These are phyloP conservation scores for Paraconiothyrium sp. DNA, from an alignment of 2,329 filamentous ascomycete genomes.

Conservation along the genomic window DNA sequence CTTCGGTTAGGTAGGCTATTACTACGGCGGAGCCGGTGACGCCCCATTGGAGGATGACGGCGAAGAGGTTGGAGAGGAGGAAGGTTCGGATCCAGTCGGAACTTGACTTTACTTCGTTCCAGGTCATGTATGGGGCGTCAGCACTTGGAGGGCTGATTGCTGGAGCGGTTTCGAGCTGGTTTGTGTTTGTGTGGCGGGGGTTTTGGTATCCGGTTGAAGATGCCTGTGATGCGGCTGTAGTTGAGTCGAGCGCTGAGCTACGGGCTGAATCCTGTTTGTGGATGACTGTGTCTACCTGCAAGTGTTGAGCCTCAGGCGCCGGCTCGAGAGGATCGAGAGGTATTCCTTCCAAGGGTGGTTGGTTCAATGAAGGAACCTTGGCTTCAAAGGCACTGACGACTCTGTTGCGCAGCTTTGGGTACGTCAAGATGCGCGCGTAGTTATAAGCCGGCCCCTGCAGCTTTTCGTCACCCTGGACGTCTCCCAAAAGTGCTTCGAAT, in stretches of 20 bases:
- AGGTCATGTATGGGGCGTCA: neutral
- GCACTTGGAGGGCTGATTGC: neutral
- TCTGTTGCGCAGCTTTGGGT: constrained; percentile 2
- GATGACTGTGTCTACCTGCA: neutral
- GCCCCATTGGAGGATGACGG: constrained; percentile 3
- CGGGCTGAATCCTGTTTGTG: neutral
- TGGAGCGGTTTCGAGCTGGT: neutral
- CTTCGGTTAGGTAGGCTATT: constrained; percentile 3
- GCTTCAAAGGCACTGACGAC: neutral
- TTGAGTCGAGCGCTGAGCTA: neutral
- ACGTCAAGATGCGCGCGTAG: constrained; percentile 4
- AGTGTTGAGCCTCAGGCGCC: neutral
- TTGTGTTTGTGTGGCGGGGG: neutral
- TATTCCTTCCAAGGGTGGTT: neutral
- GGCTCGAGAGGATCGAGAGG: neutral
- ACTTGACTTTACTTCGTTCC: neutral
- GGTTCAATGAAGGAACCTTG: neutral
- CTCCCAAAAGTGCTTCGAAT: neutral
- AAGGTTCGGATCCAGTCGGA: constrained; percentile 1
- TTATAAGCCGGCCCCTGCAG: neutral
- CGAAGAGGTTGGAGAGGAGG: neutral
- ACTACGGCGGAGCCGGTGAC: constrained; percentile 1
- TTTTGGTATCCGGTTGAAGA: neutral
- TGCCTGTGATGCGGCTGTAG: neutral
- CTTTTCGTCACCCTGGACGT: neutral